Evolutionary conservation across 2,329 filamentous ascomycete species (phyloP), one percentile per base, ranked within the genome.

Genomic region (Cladophialophora immunda): DNA sequence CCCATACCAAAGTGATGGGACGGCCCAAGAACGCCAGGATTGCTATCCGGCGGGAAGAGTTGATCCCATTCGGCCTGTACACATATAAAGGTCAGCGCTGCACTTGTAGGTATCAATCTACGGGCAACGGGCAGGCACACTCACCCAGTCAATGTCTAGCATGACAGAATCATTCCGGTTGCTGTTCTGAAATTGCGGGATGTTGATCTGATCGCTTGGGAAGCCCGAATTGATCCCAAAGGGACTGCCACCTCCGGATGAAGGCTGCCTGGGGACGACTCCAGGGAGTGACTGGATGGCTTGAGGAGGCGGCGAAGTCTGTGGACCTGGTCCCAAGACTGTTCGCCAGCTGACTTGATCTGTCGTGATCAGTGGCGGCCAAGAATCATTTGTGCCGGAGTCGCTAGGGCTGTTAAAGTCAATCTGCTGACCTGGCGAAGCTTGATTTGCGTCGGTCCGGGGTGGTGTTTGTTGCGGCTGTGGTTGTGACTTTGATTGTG

Each of bases 141-240:
- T 79, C 78, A 90, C 88, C 89, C 88, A 91, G 71, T 91, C 88
- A 69, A 91, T 86, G 64, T 87, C 86, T 47, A 87, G 74, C 76
- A 81, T 79, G 65, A 78, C 70, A 29, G 78, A 62, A 70, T 75
- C 66, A 62, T 74, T 70, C 68, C 73, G 55, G n/a, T n/a, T 17
- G 22, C 45, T 62, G 3, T 62, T 30, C 7, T 63, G 69, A 5
- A 63, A 60, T 50, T 70, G 68, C 4, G 68, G 68, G 22, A 70
- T 67, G 36, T 70, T 70, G 53, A 70, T 64, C 50, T 70, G 66
- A 54, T 70, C 68, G 29, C 59, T 71, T 8, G 62, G 65, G 52
- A 68, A 70, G 4, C 67, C 68, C 15, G 67, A 68, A 22, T 53
- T 61, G 36, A 68, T 57, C 2, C 60, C 71, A 60, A 58, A 68